A percentile compares a stretch with the other conserved stretches of the same genome.
Conservation (phyloP, 2,329 filamentous ascomycete species). For the Cercospora zeae-maydis region DNA sequence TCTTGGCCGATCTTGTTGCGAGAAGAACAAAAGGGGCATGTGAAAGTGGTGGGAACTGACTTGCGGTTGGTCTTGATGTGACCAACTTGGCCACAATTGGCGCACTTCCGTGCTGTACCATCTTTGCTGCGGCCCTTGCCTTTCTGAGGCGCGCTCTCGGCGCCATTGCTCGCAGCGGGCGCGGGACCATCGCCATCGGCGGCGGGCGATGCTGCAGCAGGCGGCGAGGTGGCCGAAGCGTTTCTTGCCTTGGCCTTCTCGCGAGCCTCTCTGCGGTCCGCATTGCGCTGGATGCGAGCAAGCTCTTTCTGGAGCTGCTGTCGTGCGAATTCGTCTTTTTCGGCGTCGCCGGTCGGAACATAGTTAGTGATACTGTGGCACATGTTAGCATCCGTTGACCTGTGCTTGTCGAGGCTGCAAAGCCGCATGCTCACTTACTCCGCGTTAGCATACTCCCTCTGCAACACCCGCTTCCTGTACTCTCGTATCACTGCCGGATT, state of each 20-base stretch:
- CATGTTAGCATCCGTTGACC: not conserved
- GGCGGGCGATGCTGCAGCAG: conserved; percentile 43
- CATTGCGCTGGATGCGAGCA: conserved; percentile 82
- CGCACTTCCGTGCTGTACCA: conserved; percentile 76
- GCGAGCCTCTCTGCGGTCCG: conserved; percentile 81
- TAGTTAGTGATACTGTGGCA: conserved; percentile 45
- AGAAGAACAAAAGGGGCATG: conserved; percentile 17
- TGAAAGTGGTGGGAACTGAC: conserved; percentile 51
- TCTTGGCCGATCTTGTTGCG: conserved; percentile 13
- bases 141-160: conserved; percentile 28
- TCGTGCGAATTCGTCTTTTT: conserved; percentile 58
- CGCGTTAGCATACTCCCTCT: conserved; percentile 66
- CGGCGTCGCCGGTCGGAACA: conserved; percentile 63
- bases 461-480: conserved; percentile 75
- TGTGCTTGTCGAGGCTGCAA: not conserved
- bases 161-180: conserved; percentile 17
- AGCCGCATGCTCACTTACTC: conserved; percentile 48
- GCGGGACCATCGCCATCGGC: conserved; percentile 45
- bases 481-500: conserved; percentile 84
- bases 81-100: conserved; percentile 92
- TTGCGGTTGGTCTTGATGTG: conserved; percentile 99
- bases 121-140: conserved; percentile 57
- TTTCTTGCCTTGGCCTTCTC: conserved; percentile 72
- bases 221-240: conserved; percentile 47
- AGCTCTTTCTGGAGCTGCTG: conserved; percentile 68